These are phyloP conservation scores for Echinochloa phyllopogon DNA, from an alignment of 176 grass and related monocot genomes.

Conservation along the genomic window DNA sequence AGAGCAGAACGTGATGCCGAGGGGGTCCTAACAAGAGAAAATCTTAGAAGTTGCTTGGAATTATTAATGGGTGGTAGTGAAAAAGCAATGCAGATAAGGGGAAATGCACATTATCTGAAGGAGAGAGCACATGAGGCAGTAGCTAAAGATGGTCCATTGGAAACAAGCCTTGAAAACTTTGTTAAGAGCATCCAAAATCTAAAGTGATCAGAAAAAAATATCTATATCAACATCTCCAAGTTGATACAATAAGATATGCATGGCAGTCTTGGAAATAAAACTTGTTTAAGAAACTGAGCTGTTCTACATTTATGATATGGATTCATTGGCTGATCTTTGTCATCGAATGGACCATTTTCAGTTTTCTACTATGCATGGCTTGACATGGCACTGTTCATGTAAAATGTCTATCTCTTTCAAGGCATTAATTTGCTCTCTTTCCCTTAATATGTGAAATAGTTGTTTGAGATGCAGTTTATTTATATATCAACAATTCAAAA, in stretches of 20 bases:
- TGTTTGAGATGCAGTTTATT: no score
- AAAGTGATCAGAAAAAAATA: background rate
- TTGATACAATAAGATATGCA: background rate
- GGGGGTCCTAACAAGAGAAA: background rate
- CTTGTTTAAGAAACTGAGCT: background rate
- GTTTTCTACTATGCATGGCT: no score
- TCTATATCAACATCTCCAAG: background rate
- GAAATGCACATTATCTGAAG: background rate
- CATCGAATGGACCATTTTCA: no score
- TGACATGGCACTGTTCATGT: no score
- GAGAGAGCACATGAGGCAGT: background rate
- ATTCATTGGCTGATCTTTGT: no score
- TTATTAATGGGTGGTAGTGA: conserved; percentile 4
- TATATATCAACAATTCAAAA: no score
- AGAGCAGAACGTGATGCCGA: background rate
- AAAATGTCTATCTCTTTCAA: no score
- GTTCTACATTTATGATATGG: background rate
- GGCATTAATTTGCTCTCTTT: no score
- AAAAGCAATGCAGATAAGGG: background rate
- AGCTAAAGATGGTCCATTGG: background rate
- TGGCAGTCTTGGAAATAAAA: background rate
- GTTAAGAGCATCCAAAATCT: background rate
- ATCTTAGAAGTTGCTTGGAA: conserved; percentile 27
- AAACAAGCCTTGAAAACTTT: background rate
- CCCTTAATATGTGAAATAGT: no score